Evolutionary conservation across 305 asterid species (phyloP), one percentile per base, ranked within the genome.

Genomic region (Fraxinus velutina): DNA sequence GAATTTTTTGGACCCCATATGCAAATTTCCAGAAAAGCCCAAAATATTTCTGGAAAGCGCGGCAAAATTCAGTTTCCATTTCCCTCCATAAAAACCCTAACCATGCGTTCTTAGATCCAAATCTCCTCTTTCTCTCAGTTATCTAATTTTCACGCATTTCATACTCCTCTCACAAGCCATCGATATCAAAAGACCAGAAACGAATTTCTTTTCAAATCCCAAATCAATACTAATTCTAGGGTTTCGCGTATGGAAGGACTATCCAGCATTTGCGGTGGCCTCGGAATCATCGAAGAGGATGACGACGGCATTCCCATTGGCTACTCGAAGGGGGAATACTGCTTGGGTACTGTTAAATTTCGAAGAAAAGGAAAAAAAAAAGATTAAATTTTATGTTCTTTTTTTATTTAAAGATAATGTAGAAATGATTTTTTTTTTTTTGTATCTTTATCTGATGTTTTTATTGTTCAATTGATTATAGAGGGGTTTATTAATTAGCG

Each of bases 221-320:
- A 64, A 70, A 29, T 70, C 75, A 70, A 70, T 66, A 66, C 19
- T 6, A 2, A 62, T 21, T 64, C 17, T 24, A 10, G 73, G 36
- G 36, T 22, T 64, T 64, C 17, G 29, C 9, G 34, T 64, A 91
- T 96, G 99, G 99, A 94, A 80, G 97, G 93, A 60, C 82, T 94
- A 80, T 92, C 98, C 3, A 85, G 78, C 78, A 89, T 94, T 68
- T 96, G 98, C 79, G 91, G 91, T 29, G 98, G 99, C 77, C 86
- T 96, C 29, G 99, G 98, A 33, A 34, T 39, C 19, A 42, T 88
- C 3, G 93, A 89, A 44, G 98, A 94, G 75, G 98, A 93, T 81
- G 98, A 90, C 12, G 22, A 88, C 39, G 94, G 89, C 71, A 92
- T 89, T 77, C 89, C 83, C 80, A 85, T 89, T 75, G 93, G 93